phyloP scores from a whole-genome alignment of 2,329 filamentous ascomycete genomes.

The Aspergillus viridinutans region DNA sequence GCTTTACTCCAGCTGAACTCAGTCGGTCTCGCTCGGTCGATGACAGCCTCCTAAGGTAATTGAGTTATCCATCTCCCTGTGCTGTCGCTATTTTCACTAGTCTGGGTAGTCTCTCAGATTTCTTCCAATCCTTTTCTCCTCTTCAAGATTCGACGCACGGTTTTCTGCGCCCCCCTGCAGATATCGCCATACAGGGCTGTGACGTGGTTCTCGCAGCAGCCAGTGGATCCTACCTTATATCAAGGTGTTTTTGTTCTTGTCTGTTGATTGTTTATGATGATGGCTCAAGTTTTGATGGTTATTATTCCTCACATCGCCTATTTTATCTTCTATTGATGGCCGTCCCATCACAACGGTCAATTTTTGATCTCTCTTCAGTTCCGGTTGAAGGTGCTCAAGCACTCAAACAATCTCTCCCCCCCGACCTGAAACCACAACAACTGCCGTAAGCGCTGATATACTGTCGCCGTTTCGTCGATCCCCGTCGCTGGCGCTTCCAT shows the following conservation, averaged over 20 bases:
- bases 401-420: background rate
- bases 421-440: constrained; percentile 5
- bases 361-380: background rate
- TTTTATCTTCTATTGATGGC: background rate
- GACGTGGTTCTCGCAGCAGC: constrained; percentile 10
- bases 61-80: background rate
- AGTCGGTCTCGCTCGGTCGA: background rate
- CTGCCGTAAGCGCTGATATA: constrained; percentile 18
- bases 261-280: constrained; percentile 1
- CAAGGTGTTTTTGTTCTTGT: constrained; percentile 6
- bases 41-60: background rate
- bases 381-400: background rate
- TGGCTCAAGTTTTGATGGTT: background rate
- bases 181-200: constrained; percentile 5
- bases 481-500: constrained; percentile 20
- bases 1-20: background rate
- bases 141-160: background rate
- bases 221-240: constrained; percentile 8
- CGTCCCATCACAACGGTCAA: background rate
- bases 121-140: background rate
- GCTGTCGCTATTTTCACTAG: background rate
- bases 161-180: background rate
- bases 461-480: constrained; percentile 11
- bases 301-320: background rate
- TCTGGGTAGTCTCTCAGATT: background rate